Conservation (phyloP, 139 green algal species). For the Trebouxia sp. region DNA sequence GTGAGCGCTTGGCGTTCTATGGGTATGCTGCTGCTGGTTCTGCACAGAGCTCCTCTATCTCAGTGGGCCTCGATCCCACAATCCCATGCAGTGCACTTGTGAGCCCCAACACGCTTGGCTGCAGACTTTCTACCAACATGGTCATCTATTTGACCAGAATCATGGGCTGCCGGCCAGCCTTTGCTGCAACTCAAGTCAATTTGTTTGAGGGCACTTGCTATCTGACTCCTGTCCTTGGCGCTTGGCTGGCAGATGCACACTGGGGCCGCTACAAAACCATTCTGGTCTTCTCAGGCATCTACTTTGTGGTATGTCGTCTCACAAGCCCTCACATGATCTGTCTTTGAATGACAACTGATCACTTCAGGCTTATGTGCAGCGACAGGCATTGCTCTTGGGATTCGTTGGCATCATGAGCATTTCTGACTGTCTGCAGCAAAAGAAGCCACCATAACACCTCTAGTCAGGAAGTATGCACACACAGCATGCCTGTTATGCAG, state of each 20-base stretch:
- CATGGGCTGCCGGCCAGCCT: constrained; percentile 76
- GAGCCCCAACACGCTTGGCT: background rate
- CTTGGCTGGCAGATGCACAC: constrained; percentile 85
- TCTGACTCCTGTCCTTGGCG: constrained; percentile 89
- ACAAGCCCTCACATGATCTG: no score
- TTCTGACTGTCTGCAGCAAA: no score
- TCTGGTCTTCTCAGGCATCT: constrained; percentile 90
- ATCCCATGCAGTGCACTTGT: background rate
- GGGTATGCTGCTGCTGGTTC: constrained; percentile 52
- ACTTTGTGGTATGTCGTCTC: constrained; percentile 72
- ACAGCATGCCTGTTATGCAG: no score
- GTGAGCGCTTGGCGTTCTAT: constrained; percentile 90
- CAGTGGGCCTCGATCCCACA: no score
- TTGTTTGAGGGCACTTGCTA: constrained; percentile 95
- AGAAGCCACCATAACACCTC: no score
- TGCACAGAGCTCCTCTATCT: background rate
- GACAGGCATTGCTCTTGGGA: no score
- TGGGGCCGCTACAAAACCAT: constrained; percentile 97
- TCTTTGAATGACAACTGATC: no score
- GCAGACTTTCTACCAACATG: constrained; percentile 85
- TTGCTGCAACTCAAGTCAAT: constrained; percentile 80
- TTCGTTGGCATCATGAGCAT: no score
- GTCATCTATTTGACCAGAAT: constrained; percentile 87
- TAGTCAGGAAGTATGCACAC: no score
- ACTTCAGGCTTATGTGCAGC: no score